Conservation (phyloP, 495 filamentous ascomycete genomes). For the Podospora pseudopauciseta region DNA sequence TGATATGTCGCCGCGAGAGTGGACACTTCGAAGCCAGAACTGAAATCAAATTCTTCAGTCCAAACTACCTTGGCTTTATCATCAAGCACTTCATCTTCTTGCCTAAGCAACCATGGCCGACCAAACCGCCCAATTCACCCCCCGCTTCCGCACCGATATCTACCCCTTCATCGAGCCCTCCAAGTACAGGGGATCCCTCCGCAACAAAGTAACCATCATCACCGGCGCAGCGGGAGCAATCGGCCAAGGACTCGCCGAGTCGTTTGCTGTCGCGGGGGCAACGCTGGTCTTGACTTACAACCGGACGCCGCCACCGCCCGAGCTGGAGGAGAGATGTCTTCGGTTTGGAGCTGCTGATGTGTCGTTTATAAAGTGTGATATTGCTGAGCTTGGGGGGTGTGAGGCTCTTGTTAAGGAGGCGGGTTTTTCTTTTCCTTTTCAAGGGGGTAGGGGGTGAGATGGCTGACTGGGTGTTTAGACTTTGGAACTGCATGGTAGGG, state of each 20-base stretch:
- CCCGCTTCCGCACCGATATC: slow-evolving; percentile 33
- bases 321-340: slow-evolving; percentile 23
- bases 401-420: slow-evolving; percentile 27
- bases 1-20: no score
- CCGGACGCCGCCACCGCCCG: slow-evolving; percentile 27
- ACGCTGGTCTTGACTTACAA: slow-evolving; percentile 35
- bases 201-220: slow-evolving; percentile 31
- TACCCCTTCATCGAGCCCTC: slow-evolving; percentile 34
- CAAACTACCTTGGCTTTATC: no score
- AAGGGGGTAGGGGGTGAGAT: background rate
- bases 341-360: slow-evolving; percentile 26
- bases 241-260: slow-evolving; percentile 32
- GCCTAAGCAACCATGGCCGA: slow-evolving; percentile 1
- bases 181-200: slow-evolving; percentile 31
- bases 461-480: slow-evolving; percentile 9
- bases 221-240: slow-evolving; percentile 32
- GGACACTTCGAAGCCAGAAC: no score
- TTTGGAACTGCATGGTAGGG: slow-evolving; percentile 14
- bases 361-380: slow-evolving; percentile 29
- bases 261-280: slow-evolving; percentile 34
- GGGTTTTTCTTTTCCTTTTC: background rate
- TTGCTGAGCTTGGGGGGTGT: slow-evolving; percentile 27
- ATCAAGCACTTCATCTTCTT: no score
- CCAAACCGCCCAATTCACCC: slow-evolving; percentile 23
- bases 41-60: no score